A percentile compares a stretch with the other conserved stretches of the same genome.
Evolutionary conservation across 2,329 filamentous ascomycete genomes (phyloP).

Genomic region (Penicillium sp.): DNA sequence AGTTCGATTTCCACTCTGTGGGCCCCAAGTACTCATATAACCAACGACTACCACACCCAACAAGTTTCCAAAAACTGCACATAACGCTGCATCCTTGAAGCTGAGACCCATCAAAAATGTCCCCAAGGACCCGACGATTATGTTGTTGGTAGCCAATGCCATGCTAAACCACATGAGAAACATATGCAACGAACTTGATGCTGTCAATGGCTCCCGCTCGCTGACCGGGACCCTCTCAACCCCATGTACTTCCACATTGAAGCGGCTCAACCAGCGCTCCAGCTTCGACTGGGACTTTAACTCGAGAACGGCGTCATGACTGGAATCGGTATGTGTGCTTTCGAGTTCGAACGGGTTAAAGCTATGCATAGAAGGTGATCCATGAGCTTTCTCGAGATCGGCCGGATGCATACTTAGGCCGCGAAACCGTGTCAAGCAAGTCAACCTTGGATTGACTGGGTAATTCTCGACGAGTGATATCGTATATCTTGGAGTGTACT

Average conservation of each 20-base stretch:
- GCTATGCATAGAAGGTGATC: conserved; percentile 25
- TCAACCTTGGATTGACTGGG: background rate
- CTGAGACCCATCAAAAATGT: conserved; percentile 41
- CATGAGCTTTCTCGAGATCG: conserved; percentile 29
- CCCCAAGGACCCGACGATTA: conserved; percentile 44
- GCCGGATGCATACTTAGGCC: conserved; percentile 14
- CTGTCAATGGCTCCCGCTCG: conserved; percentile 26
- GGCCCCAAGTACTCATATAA: conserved; percentile 46
- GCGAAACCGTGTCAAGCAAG: background rate
- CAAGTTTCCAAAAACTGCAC: conserved; percentile 39
- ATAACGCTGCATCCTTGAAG: conserved; percentile 42
- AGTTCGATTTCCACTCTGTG: conserved; percentile 43
- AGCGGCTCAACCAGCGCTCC: conserved; percentile 22
- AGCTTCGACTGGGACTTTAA: conserved; percentile 15
- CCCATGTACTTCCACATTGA: conserved; percentile 29
- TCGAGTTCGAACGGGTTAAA: conserved; percentile 23
- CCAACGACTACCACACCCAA: conserved; percentile 36
- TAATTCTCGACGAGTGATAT: no score
- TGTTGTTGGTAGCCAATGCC: conserved; percentile 42
- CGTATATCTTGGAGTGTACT: background rate
- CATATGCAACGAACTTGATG: conserved; percentile 31
- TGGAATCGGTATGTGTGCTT: conserved; percentile 12
- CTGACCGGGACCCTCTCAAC: conserved; percentile 30
- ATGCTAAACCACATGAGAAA: conserved; percentile 42
- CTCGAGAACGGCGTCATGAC: conserved; percentile 7